Evolutionary conservation across 2,329 filamentous ascomycete species (phyloP).

Genomic region (Epichloe amarillans): DNA sequence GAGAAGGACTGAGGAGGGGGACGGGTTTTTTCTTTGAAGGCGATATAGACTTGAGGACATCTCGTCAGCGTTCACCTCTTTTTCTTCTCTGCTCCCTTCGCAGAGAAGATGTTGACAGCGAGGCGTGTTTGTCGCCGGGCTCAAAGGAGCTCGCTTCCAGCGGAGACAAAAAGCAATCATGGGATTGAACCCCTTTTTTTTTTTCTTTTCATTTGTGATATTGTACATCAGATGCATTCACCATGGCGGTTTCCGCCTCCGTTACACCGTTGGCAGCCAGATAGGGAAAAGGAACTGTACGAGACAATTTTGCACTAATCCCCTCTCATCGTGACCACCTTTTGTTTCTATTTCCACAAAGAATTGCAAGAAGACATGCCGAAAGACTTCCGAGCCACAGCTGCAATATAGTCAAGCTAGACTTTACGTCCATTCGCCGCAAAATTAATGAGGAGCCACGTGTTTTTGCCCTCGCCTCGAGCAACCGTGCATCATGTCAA

Average conservation of each 20-base stretch:
- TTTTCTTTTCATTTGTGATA: conserved; percentile 6
- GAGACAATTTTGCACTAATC: too few species aligned
- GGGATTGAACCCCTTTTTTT: not conserved
- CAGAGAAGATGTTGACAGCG: not conserved
- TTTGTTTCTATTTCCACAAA: too few species aligned
- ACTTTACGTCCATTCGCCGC: too few species aligned
- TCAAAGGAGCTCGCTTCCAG: not conserved
- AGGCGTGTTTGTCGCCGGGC: not conserved
- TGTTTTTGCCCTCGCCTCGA: too few species aligned
- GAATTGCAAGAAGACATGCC: too few species aligned
- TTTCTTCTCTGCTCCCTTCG: not conserved
- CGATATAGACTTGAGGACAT: not conserved
- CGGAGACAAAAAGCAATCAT: not conserved
- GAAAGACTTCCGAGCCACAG: too few species aligned
- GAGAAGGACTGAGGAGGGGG: conserved; percentile 5
- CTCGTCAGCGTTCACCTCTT: not conserved
- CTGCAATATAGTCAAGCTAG: too few species aligned
- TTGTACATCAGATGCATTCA: conserved; percentile 10
- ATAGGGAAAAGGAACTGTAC: not conserved
- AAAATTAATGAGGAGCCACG: too few species aligned
- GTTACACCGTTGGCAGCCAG: not conserved
- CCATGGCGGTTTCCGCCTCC: not conserved
- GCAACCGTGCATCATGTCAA: too few species aligned
- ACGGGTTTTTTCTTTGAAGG: not conserved
- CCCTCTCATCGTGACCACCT: too few species aligned